Evolutionary conservation across 805 yeast species (phyloP).

Genomic region (Kuraishia floccosa): DNA sequence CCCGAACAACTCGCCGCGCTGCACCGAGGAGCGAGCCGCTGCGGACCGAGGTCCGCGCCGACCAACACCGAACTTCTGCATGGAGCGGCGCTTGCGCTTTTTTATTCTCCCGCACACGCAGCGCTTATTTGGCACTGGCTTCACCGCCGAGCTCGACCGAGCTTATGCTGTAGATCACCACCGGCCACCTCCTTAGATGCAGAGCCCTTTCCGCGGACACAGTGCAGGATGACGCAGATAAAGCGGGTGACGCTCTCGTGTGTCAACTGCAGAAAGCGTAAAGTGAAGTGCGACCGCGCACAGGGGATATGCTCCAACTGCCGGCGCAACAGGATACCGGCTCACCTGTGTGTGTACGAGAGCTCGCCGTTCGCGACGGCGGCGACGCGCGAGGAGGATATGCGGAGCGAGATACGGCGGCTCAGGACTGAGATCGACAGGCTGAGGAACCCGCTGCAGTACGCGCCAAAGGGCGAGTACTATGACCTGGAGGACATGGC

Average conservation of each 20-base stretch:
- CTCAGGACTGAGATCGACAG: too few species aligned
- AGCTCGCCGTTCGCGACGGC: constrained; percentile 4
- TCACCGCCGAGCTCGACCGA: neutral
- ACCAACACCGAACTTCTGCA: neutral
- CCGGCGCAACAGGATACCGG: constrained; percentile 6
- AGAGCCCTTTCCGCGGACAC: neutral
- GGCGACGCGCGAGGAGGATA: too few species aligned
- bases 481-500: too few species aligned
- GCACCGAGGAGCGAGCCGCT: too few species aligned
- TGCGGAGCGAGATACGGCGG: too few species aligned
- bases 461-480: too few species aligned
- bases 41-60: neutral
- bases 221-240: neutral
- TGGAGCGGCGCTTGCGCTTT: too few species aligned
- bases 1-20: too few species aligned
- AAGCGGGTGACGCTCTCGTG: constrained; percentile 13
- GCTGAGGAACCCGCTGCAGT: too few species aligned
- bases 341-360: constrained; percentile 16
- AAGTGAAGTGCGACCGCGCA: constrained; percentile 35
- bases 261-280: constrained; percentile 31
- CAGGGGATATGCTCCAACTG: constrained; percentile 33
- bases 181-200: neutral
- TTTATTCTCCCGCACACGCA: too few species aligned
- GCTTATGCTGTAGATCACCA: neutral
- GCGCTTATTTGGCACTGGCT: too few species aligned